Base-by-base conservation (phyloP, 805 yeast genomes). In the Ogataea haglerorum region DNA sequence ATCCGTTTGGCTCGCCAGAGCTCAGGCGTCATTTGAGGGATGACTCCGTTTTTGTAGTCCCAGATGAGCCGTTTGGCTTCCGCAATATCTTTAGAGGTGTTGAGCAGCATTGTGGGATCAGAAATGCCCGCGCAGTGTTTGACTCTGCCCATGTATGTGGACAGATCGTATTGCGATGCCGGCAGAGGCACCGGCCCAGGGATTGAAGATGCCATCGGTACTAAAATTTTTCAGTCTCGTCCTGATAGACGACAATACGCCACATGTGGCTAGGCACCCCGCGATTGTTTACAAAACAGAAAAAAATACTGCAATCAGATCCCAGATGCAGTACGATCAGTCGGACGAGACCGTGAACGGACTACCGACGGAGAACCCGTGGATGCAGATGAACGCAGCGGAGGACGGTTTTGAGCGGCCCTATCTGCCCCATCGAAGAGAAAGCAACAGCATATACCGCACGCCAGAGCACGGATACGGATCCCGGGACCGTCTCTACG, bases 121-220 rank as follows among this genome's bases (percentile, higher is more conserved):
- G 95, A 81, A 38, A 93, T 85, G 43, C 84, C 95, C 12, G 95
- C 86, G 65, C 96, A 87, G 62, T 95, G 99, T 60, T 80, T 79
- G 34, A 93, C 97, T 55, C 99, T 78, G 12, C 99, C 99, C 83
- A 85, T 76, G 64, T 93, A 93, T 0, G 96, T 81, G 43, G 75
- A 51, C 21, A 93, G 68, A 61, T 93, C 95, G 64, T 80, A 86
- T 42, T 72, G 76, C 15, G 96, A 88, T 40, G 72, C 79, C 7
- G 97, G 97, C 25, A 90, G 70, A 0, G 84, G 72, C 32, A 85
- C 75, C 6, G 85, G 81, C 12, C 97, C 97, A 8, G 89, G 80
- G 29, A 89, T 76, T 4, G 96, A 80, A 9, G 95, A 85, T 2
- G 97, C 95, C 97, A 89, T 89, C 22, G 24, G 30, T 15, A 21